phyloP scores from a whole-genome alignment of 176 grass and related monocot species.

The Aegilops sharonensis region DNA sequence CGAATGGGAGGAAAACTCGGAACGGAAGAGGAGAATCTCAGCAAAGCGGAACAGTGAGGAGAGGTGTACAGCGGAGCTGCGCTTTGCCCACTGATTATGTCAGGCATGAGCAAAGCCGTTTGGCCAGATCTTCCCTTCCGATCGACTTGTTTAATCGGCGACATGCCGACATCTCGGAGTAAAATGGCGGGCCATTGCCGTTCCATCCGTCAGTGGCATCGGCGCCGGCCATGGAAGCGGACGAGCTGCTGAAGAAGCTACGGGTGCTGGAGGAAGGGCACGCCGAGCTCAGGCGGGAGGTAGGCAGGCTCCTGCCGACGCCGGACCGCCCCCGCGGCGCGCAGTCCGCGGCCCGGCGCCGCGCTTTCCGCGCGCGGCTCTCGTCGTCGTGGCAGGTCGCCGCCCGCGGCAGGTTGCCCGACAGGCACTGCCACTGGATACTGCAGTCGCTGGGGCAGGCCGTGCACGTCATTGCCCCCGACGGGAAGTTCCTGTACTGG shows the following conservation, averaged over 20 bases:
- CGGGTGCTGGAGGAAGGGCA: conserved; percentile 66
- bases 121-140: background rate
- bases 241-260: conserved; percentile 65
- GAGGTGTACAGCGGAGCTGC: background rate
- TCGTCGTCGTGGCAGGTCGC: conserved; percentile 28
- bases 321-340: background rate
- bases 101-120: conserved; percentile 15
- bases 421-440: conserved; percentile 63
- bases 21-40: background rate
- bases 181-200: background rate
- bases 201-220: background rate
- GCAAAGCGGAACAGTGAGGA: background rate
- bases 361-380: conserved; percentile 28
- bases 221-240: conserved; percentile 36
- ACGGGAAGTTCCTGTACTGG: conserved; percentile 77
- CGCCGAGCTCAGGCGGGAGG: conserved; percentile 16
- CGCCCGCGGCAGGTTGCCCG: conserved; percentile 45
- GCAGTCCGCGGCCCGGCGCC: conserved; percentile 4
- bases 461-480: conserved; percentile 64
- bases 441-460: conserved; percentile 84
- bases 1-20: background rate
- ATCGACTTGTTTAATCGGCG: background rate
- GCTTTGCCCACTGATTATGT: background rate
- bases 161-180: no score
- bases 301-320: background rate